Evolutionary conservation across 2,329 filamentous ascomycete species (phyloP).

Genomic region (Colletotrichum kahawae): DNA sequence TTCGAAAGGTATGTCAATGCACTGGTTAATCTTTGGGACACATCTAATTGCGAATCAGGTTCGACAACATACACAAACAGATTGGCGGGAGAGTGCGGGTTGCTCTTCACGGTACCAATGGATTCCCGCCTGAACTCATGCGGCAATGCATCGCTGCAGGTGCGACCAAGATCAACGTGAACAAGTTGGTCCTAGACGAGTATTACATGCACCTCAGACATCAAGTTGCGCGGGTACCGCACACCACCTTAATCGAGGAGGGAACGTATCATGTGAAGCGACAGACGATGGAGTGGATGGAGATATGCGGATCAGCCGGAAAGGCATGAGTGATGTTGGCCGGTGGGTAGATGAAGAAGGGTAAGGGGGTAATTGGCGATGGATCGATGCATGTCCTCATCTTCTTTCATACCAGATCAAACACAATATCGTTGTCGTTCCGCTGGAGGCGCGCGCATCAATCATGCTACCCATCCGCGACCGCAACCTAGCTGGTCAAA

Average conservation of each 20-base stretch:
- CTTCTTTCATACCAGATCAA: not conserved
- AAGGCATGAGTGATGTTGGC: not conserved
- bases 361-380: not conserved
- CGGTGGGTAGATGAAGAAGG: not conserved
- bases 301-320: conserved; percentile 4
- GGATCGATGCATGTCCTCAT: not conserved
- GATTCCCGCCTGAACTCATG: conserved; percentile 47
- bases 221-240: conserved; percentile 31
- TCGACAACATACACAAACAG: not conserved
- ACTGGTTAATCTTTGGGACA: not conserved
- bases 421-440: not conserved
- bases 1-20: conserved; percentile 41
- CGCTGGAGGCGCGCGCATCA: not conserved
- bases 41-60: not conserved
- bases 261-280: conserved; percentile 33
- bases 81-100: conserved; percentile 24
- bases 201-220: conserved; percentile 41
- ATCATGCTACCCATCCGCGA: not conserved
- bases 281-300: conserved; percentile 8
- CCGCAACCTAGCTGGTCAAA: not conserved
- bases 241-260: conserved; percentile 41
- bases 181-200: conserved; percentile 45
- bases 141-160: conserved; percentile 48
- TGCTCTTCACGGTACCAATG: conserved; percentile 55
- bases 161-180: conserved; percentile 55